Conservation (phyloP, 2,329 filamentous ascomycete genomes). For the Botrytis paeoniae region DNA sequence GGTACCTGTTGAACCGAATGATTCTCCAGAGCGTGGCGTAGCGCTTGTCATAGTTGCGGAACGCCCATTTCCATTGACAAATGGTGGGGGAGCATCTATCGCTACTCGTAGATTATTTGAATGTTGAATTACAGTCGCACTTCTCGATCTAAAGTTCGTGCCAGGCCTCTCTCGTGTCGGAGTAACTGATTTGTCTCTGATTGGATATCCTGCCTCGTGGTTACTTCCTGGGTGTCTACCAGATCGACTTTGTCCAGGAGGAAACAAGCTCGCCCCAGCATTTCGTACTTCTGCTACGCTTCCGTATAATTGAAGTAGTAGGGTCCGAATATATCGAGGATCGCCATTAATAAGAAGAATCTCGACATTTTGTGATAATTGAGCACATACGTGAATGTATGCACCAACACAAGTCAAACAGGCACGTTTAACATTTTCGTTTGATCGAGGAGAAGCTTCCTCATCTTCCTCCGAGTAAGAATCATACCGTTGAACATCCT, state of each 20-base stretch:
- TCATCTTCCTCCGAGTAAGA: slow-evolving; percentile 49
- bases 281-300: slow-evolving; percentile 63
- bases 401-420: slow-evolving; percentile 62
- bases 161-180: slow-evolving; percentile 50
- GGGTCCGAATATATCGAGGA: slow-evolving; percentile 62
- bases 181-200: slow-evolving; percentile 52
- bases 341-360: slow-evolving; percentile 63
- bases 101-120: slow-evolving; percentile 48
- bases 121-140: slow-evolving; percentile 37
- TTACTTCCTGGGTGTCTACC: slow-evolving; percentile 24
- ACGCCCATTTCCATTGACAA: slow-evolving; percentile 49
- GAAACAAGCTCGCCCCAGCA: slow-evolving; percentile 33
- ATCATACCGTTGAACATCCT: slow-evolving; percentile 62
- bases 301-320: slow-evolving; percentile 62
- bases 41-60: slow-evolving; percentile 48
- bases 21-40: slow-evolving; percentile 82
- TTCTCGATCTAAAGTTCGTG: slow-evolving; percentile 36
- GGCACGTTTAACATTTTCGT: slow-evolving; percentile 61
- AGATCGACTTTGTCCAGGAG: slow-evolving; percentile 20
- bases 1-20: slow-evolving; percentile 57
- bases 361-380: slow-evolving; percentile 60
- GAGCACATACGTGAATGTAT: slow-evolving; percentile 62
- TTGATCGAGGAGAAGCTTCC: slow-evolving; percentile 49
- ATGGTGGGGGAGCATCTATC: slow-evolving; percentile 52
- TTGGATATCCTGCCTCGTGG: slow-evolving; percentile 51